These are phyloP conservation scores for Polytolypa hystricis DNA, from an alignment of 2,329 filamentous ascomycete species.

Conservation along the genomic window DNA sequence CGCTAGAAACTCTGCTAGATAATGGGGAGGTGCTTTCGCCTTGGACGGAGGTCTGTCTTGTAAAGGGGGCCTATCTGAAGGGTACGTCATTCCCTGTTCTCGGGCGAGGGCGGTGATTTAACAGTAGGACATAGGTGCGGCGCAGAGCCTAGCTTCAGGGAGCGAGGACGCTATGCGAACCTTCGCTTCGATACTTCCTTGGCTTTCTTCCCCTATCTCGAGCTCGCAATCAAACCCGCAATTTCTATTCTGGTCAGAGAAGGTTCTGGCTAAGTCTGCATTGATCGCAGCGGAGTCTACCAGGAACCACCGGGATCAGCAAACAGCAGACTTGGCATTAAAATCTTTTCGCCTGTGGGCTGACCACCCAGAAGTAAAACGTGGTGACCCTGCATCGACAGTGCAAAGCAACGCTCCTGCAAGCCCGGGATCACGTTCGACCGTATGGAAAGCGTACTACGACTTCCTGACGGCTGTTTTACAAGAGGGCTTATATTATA, in stretches of 20 bases:
- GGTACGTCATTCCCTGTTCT: slow-evolving; percentile 39
- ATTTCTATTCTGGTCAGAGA: slow-evolving; percentile 66
- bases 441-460: slow-evolving; percentile 82
- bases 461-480: slow-evolving; percentile 65
- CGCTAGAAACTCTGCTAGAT: slow-evolving; percentile 43
- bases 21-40: slow-evolving; percentile 45
- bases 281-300: slow-evolving; percentile 49
- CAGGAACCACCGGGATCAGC: too few relatives aligned
- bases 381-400: slow-evolving; percentile 14
- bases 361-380: slow-evolving; percentile 26
- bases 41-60: slow-evolving; percentile 73
- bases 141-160: slow-evolving; percentile 33
- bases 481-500: slow-evolving; percentile 34
- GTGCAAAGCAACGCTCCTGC: slow-evolving; percentile 13
- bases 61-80: slow-evolving; percentile 69
- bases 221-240: slow-evolving; percentile 46
- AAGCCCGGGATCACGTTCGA: slow-evolving; percentile 21
- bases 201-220: slow-evolving; percentile 37
- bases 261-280: slow-evolving; percentile 64
- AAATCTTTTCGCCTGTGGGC: slow-evolving; percentile 40
- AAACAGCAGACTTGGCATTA: slow-evolving; percentile 29
- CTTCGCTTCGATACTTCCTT: slow-evolving; percentile 55
- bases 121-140: slow-evolving; percentile 28
- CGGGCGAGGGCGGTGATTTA: slow-evolving; percentile 3
- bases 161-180: slow-evolving; percentile 51